Evolutionary conservation across 495 filamentous ascomycete species (phyloP), one percentile per base, ranked within the genome.

Genomic region (Hypoxylon fuscum): DNA sequence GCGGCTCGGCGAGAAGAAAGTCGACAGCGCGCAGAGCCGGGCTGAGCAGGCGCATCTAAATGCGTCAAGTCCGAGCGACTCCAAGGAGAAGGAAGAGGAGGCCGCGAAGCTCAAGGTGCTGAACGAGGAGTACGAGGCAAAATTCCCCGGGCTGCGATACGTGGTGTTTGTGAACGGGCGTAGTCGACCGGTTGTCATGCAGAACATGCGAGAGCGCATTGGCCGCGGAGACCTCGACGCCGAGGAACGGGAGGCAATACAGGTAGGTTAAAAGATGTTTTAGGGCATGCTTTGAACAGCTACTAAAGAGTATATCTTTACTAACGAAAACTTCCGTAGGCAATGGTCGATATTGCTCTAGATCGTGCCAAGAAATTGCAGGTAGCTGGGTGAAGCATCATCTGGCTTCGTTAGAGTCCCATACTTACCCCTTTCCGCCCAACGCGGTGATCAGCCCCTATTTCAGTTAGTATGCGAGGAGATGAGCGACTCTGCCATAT

Each of bases 111-210:
- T 93, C 42, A 79, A 78, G 32, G 57, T 64, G 27, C 71, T 97
- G 70, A 98, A 98, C 72, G 75, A 75, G 3, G 85, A 90, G 74
- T 98, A 97, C 71, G 95, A 97, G 75, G 78, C 75, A 34, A 81
- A 65, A 40, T 98, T 96, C 76, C 91, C 91, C 6, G 90, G 94
- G 3, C 70, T 98, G 71, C 79, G 87, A 77, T 97, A 96, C 80
- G 91, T 97, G 81, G 87, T 91, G 6, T 98, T 96, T 76, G 95
- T 97, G 50, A 92, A 96, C 76, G 92, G 93, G 15, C 82, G 92
- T 60, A 78, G 81, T 55, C 81, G 92, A 40, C 77, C 79, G 17
- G 81, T 83, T 54, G 89, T 98, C 35, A 90, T 97, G 88, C 81
- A 84, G 53, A 90, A 97, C 72, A 97, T 97, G 90, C 79, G 84